phyloP scores from a whole-genome alignment of 2,329 filamentous ascomycete species.

The Helminthosporium solani region DNA sequence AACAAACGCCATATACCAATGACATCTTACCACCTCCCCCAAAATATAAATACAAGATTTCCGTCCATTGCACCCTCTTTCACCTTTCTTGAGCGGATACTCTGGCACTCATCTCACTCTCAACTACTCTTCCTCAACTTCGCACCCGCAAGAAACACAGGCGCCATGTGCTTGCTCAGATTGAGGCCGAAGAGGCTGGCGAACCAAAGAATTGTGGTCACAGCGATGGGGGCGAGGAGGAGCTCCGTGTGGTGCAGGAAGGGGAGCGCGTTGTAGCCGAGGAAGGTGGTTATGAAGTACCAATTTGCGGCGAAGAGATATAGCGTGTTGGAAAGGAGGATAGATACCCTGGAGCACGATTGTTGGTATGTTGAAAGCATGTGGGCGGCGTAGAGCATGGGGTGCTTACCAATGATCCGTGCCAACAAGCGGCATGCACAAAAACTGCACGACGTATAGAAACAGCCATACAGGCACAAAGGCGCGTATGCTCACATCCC shows the following conservation, averaged over 20 bases:
- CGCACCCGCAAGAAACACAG: slow-evolving; percentile 53
- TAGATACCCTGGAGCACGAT: slow-evolving; percentile 46
- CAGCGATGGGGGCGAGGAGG: slow-evolving; percentile 61
- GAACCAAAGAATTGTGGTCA: slow-evolving; percentile 61
- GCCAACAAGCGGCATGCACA: slow-evolving; percentile 63
- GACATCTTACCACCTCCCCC: no score
- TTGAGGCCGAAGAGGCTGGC: slow-evolving; percentile 54
- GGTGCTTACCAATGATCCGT: slow-evolving; percentile 52
- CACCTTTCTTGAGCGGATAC: no score
- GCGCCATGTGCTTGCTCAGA: slow-evolving; percentile 53
- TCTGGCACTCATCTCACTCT: no score
- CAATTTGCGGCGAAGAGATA: slow-evolving; percentile 66
- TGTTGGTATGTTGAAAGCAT: not conserved
- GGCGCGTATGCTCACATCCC: slow-evolving; percentile 67
- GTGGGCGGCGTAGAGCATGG: not conserved
- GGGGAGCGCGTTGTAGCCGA: slow-evolving; percentile 68
- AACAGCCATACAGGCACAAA: slow-evolving; percentile 69
- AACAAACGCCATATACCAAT: no score
- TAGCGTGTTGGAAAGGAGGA: slow-evolving; percentile 65
- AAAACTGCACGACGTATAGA: slow-evolving; percentile 66
- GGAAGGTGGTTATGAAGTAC: slow-evolving; percentile 68
- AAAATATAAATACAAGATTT: no score
- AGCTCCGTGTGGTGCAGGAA: slow-evolving; percentile 68
- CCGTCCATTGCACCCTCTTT: no score
- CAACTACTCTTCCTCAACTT: slow-evolving; percentile 46